Evolutionary conservation across 1,139 yeast genomes (phyloP).

Genomic region (Suzukiozyma palmioleophila): DNA sequence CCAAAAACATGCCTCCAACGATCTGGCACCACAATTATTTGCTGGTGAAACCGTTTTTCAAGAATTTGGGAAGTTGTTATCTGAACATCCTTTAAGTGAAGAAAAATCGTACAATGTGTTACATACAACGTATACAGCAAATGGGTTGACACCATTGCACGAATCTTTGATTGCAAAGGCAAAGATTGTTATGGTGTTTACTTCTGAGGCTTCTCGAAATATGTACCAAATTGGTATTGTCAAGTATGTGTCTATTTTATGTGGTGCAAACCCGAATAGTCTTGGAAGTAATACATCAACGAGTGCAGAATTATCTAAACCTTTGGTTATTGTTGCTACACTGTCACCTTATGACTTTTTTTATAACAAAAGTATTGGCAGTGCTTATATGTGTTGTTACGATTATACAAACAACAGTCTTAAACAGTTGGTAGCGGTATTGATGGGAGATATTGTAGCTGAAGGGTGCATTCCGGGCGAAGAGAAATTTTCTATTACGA

Average conservation of each 20-base stretch:
- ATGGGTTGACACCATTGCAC: slow-evolving; percentile 56
- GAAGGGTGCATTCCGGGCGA: slow-evolving; percentile 60
- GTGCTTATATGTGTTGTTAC: slow-evolving; percentile 58
- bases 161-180: slow-evolving; percentile 54
- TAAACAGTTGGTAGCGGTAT: slow-evolving; percentile 44
- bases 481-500: slow-evolving; percentile 29
- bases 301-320: slow-evolving; percentile 30
- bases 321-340: slow-evolving; percentile 57
- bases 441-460: slow-evolving; percentile 53
- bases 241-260: slow-evolving; percentile 52
- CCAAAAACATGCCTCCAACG: slow-evolving; percentile 12
- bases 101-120: slow-evolving; percentile 42
- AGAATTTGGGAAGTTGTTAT: slow-evolving; percentile 40
- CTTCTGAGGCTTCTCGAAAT: slow-evolving; percentile 61
- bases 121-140: slow-evolving; percentile 63
- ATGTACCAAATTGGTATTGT: slow-evolving; percentile 66
- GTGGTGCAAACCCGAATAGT: slow-evolving; percentile 45
- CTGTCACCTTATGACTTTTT: slow-evolving; percentile 64
- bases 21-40: slow-evolving; percentile 23
- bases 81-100: slow-evolving; percentile 29
- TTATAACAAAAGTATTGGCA: slow-evolving; percentile 50
- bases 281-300: slow-evolving; percentile 15
- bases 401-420: slow-evolving; percentile 56
- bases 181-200: slow-evolving; percentile 53
- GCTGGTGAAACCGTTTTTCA: slow-evolving; percentile 59